phyloP scores from a whole-genome alignment of 176 grass and related monocot species.

The Phoenix dactylifera region DNA sequence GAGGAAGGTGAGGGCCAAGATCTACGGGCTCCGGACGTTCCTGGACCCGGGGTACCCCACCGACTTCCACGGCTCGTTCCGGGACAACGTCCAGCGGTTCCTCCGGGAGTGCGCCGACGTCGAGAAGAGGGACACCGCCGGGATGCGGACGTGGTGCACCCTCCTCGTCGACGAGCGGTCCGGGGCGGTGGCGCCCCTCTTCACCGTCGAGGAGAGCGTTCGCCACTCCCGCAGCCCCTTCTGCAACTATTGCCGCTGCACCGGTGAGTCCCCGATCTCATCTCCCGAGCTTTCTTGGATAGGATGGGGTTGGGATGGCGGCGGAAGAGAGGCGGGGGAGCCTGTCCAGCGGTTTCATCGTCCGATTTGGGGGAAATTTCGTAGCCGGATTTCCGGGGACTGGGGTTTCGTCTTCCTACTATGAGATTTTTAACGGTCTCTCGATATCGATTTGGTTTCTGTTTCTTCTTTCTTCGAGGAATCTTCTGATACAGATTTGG shows the following conservation, averaged over 20 bases:
- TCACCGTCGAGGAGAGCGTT: conserved; percentile 55
- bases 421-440: too few relatives aligned
- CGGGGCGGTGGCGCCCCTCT: conserved; percentile 34
- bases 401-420: too few relatives aligned
- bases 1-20: conserved; percentile 18
- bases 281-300: not conserved
- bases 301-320: not conserved
- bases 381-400: too few relatives aligned
- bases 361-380: too few relatives aligned
- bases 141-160: conserved; percentile 32
- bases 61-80: conserved; percentile 43
- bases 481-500: too few relatives aligned
- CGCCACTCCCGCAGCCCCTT: conserved; percentile 31
- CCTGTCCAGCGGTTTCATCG: too few relatives aligned
- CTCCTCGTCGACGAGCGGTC: conserved; percentile 50
- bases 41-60: conserved; percentile 33
- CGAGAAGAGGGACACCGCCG: not conserved
- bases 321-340: too few relatives aligned
- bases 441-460: too few relatives aligned
- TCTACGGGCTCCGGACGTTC: conserved; percentile 61
- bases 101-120: conserved; percentile 34
- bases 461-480: too few relatives aligned
- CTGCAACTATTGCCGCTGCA: conserved; percentile 56
- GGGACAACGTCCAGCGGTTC: conserved; percentile 55
- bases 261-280: conserved; percentile 26